Conservation (phyloP, 306 rosid genomes). For the Alnus glutinosa region DNA sequence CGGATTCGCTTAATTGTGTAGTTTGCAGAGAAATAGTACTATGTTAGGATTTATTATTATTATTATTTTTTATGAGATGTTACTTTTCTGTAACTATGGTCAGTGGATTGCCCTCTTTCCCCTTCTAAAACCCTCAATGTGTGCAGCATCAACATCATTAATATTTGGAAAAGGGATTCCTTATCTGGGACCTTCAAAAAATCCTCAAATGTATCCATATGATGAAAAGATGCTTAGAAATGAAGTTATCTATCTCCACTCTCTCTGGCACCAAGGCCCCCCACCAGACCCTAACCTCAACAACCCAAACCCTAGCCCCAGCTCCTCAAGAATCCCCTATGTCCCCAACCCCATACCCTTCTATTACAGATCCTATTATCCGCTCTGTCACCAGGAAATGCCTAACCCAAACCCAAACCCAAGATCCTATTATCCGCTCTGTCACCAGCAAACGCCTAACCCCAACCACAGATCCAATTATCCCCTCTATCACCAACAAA, state of each 20-base stretch:
- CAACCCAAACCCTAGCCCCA: neutral
- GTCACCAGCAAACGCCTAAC: neutral
- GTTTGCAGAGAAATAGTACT: too few relatives aligned
- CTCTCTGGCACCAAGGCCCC: conserved; percentile 76
- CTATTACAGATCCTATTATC: neutral
- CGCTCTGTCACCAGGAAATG: neutral
- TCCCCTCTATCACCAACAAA: neutral
- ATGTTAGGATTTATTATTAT: too few relatives aligned
- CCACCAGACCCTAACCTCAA: conserved; percentile 27
- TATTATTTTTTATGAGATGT: too few relatives aligned
- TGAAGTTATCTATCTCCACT: conserved; percentile 62
- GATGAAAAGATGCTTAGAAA: conserved; percentile 38
- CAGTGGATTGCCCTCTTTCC: too few relatives aligned
- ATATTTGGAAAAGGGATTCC: too few relatives aligned
- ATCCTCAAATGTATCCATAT: conserved; percentile 38
- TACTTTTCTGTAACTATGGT: too few relatives aligned
- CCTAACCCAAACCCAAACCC: neutral
- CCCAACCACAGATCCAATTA: neutral
- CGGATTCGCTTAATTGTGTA: too few relatives aligned
- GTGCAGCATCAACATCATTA: too few relatives aligned
- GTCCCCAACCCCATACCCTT: neutral
- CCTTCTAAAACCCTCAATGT: too few relatives aligned
- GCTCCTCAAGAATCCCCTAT: neutral
- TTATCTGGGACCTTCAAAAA: neutral
- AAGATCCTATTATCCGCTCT: neutral